Conservation (phyloP, 805 yeast species). For the Sugiyamaella marilandica region DNA sequence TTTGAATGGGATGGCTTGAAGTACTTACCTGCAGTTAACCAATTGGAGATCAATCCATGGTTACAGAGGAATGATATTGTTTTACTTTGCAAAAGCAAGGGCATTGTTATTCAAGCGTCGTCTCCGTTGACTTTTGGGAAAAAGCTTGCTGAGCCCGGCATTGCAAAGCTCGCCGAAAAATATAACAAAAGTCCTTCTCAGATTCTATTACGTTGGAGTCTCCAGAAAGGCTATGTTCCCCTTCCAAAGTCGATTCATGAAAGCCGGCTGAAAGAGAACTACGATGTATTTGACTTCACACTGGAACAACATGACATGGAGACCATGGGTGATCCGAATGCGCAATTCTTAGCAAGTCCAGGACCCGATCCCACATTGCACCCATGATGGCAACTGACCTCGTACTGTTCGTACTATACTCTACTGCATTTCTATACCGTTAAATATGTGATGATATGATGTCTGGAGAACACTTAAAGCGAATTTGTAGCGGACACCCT, state of each 20-base stretch:
- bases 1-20: conserved; percentile 42
- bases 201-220: conserved; percentile 68
- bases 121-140: conserved; percentile 68
- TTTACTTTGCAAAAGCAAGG: conserved; percentile 48
- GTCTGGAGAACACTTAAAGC: background rate
- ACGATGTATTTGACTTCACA: conserved; percentile 48
- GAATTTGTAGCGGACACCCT: conserved; percentile 3
- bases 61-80: conserved; percentile 58
- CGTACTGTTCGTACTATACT: background rate
- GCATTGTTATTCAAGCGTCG: conserved; percentile 58
- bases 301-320: conserved; percentile 42
- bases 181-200: conserved; percentile 52
- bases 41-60: conserved; percentile 86
- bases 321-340: conserved; percentile 31
- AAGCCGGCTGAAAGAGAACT: conserved; percentile 48
- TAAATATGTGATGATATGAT: background rate
- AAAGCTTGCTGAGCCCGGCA: conserved; percentile 46
- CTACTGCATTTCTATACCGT: background rate
- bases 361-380: conserved; percentile 15
- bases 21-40: conserved; percentile 65
- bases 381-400: background rate
- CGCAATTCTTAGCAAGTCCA: conserved; percentile 8
- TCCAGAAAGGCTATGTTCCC: conserved; percentile 65
- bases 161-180: conserved; percentile 46
- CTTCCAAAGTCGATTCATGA: conserved; percentile 58